phyloP scores from a whole-genome alignment of 768 basidiomycete genomes.

The Scleroderma bovista region DNA sequence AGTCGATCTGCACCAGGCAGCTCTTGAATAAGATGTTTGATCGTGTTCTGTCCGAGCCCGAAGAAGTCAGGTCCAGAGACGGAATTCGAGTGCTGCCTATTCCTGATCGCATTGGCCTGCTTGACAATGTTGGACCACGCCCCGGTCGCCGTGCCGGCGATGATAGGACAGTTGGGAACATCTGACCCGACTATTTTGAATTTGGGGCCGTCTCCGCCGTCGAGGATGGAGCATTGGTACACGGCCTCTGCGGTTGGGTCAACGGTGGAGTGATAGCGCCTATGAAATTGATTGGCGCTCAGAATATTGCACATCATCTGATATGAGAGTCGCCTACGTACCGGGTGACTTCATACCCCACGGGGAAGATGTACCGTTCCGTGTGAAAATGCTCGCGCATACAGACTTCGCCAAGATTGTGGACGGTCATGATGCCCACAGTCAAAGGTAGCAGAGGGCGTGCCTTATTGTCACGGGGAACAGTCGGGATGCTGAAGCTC shows the following conservation, averaged over 20 bases:
- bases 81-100: conserved; percentile 79
- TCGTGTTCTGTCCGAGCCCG: conserved; percentile 80
- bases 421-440: conserved; percentile 84
- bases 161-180: conserved; percentile 62
- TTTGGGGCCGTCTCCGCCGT: conserved; percentile 80
- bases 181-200: conserved; percentile 80
- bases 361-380: conserved; percentile 84
- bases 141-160: conserved; percentile 83
- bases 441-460: conserved; percentile 72
- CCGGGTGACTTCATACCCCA: conserved; percentile 82
- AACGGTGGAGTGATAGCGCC: conserved; percentile 74
- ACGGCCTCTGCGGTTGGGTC: conserved; percentile 63
- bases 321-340: conserved; percentile 22
- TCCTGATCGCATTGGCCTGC: conserved; percentile 74
- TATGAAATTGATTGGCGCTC: conserved; percentile 20
- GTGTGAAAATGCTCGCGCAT: conserved; percentile 84
- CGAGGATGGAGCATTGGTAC: conserved; percentile 79
- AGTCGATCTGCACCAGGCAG: conserved; percentile 66
- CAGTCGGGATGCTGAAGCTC: conserved; percentile 70
- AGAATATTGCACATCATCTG: not conserved
- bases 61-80: conserved; percentile 89
- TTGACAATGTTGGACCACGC: conserved; percentile 84
- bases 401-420: conserved; percentile 68
- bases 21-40: conserved; percentile 88
- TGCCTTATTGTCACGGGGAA: conserved; percentile 67